Evolutionary conservation across 352 stramenopile species (phyloP).

Genomic region (Elongisporangium undulatum): DNA sequence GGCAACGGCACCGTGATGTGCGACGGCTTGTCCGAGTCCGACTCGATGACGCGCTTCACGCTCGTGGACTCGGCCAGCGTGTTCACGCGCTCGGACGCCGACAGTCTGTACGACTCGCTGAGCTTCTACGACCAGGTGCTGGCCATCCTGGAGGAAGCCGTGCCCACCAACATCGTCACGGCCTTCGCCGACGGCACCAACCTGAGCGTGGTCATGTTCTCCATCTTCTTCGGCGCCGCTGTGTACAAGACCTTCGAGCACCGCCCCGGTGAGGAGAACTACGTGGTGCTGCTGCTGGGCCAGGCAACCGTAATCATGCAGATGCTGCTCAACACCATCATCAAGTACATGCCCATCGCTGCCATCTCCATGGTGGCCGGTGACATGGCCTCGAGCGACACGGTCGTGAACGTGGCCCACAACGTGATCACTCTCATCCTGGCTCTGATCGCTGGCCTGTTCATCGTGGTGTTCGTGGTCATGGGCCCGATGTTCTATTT

Average conservation of each 20-base stretch:
- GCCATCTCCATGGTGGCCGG: conserved; percentile 33
- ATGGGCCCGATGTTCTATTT: conserved; percentile 13
- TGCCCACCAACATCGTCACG: conserved; percentile 50
- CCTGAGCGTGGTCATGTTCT: conserved; percentile 32
- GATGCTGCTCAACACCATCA: conserved; percentile 30
- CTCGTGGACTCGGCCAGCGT: conserved; percentile 5
- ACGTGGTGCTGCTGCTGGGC: conserved; percentile 21
- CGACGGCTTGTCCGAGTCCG: conserved; percentile 21
- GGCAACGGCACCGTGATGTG: conserved; percentile 22
- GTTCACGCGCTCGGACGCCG: neutral
- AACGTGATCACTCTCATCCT: conserved; percentile 14
- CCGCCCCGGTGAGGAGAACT: conserved; percentile 18
- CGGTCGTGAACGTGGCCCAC: neutral
- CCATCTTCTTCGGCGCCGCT: conserved; percentile 24
- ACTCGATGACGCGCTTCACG: conserved; percentile 22
- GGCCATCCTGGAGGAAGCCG: conserved; percentile 50
- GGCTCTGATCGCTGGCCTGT: conserved; percentile 9
- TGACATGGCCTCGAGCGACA: conserved; percentile 17
- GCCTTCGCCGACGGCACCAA: conserved; percentile 23
- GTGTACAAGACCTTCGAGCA: conserved; percentile 23
- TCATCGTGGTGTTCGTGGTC: conserved; percentile 12
- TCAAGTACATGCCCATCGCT: conserved; percentile 34
- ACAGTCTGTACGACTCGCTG: conserved; percentile 24
- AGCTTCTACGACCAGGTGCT: conserved; percentile 71
- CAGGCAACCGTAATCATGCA: conserved; percentile 32